A percentile compares a stretch with the other conserved stretches of the same genome.
Conservation (phyloP, 345 rosid species). For the Gossypioides kirkii region DNA sequence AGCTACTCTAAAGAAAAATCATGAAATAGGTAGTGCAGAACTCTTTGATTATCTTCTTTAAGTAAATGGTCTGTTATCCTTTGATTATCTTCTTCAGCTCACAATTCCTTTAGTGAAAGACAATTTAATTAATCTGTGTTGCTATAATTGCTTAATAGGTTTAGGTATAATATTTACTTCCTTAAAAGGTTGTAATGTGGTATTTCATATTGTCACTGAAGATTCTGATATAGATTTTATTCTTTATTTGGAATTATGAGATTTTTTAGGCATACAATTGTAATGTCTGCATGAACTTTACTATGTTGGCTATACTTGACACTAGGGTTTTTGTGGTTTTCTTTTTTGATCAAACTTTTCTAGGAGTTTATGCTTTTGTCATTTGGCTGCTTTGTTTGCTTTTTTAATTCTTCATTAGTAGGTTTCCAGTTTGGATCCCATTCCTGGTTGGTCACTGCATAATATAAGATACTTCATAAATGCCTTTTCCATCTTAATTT, state of each 20-base stretch:
- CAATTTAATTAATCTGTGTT: neutral
- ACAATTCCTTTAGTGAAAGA: neutral
- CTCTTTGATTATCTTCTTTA: slow-evolving; percentile 5
- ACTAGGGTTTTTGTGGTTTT: neutral
- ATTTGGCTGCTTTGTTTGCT: neutral
- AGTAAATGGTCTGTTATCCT: neutral
- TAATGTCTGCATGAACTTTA: neutral
- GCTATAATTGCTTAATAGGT: neutral
- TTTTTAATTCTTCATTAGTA: neutral
- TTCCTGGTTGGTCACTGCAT: neutral
- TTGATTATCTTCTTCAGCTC: neutral
- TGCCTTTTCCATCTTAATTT: neutral
- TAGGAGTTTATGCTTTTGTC: neutral
- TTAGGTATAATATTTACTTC: neutral
- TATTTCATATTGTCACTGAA: neutral
- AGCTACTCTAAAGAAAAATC: slow-evolving; percentile 81
- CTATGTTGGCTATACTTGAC: neutral
- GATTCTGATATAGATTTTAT: neutral
- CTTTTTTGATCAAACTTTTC: neutral
- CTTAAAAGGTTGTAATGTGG: neutral
- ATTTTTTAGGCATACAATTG: neutral
- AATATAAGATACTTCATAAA: neutral
- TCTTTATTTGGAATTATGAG: neutral
- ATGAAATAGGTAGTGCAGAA: slow-evolving; percentile 66
- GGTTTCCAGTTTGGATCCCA: neutral